phyloP scores from a whole-genome alignment of 139 green algal genomes.

The Deuterostichococcus epilithicus region DNA sequence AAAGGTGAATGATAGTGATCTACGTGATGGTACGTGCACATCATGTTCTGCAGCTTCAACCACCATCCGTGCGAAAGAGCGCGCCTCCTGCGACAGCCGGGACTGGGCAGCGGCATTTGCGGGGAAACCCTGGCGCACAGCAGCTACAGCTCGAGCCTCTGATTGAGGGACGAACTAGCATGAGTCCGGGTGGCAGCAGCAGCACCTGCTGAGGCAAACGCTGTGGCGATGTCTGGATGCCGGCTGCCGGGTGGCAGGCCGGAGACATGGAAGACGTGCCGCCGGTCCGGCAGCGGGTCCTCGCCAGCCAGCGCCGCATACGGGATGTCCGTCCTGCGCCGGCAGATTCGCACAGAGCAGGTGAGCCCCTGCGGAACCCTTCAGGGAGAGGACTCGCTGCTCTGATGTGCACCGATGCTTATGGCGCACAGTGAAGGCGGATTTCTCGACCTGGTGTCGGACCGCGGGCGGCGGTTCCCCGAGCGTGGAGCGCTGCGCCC shows the following conservation, averaged over 20 bases:
- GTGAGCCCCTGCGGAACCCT: background rate
- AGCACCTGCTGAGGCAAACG: background rate
- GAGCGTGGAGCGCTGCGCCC: no score
- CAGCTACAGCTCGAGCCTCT: no score
- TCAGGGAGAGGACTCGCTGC: no score
- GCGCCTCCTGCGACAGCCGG: background rate
- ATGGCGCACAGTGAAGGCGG: no score
- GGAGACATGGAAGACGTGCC: slow-evolving; percentile 8
- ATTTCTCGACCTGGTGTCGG: no score
- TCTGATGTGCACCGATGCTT: no score
- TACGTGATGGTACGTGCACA: no score
- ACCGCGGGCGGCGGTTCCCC: no score
- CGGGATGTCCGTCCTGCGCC: slow-evolving; percentile 13
- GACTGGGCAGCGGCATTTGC: background rate
- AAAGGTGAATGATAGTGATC: no score
- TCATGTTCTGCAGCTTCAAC: background rate
- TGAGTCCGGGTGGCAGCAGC: no score
- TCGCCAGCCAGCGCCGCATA: slow-evolving; percentile 13
- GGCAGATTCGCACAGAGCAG: background rate
- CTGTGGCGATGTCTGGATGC: background rate
- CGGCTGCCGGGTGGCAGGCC: slow-evolving; percentile 5
- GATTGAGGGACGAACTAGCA: no score
- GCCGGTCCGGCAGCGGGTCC: slow-evolving; percentile 6
- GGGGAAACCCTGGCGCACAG: no score
- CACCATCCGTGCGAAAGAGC: background rate